A percentile compares a stretch with the other conserved stretches of the same genome.
These are phyloP conservation scores for Tuber umbilicatum DNA, from an alignment of 495 filamentous ascomycete species.

Conservation along the genomic window DNA sequence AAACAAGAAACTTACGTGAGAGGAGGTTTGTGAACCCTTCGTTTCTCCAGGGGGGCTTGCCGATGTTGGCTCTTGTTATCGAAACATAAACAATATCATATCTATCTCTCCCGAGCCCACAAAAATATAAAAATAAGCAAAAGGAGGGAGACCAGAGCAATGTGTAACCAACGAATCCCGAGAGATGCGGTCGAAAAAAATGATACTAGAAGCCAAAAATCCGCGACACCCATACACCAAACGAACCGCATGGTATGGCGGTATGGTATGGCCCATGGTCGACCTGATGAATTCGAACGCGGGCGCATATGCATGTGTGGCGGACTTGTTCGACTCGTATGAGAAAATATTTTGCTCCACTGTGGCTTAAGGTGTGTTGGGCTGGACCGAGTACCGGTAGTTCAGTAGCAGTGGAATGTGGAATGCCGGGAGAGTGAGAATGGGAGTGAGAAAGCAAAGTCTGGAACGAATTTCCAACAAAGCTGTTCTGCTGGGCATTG, in stretches of 20 bases:
- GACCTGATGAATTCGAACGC: constrained; percentile 1
- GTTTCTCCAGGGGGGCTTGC: not conserved
- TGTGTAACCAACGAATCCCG: not conserved
- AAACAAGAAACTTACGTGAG: constrained; percentile 5
- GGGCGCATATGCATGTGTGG: not conserved
- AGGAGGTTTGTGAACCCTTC: not conserved
- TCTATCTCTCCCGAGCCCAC: not conserved
- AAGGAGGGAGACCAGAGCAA: not conserved
- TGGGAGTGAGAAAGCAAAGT: not conserved
- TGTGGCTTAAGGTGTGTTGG: not conserved
- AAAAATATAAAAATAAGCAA: not conserved
- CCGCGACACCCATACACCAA: not conserved
- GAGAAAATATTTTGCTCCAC: not conserved
- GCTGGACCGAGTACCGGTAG: not conserved
- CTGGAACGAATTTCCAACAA: not conserved
- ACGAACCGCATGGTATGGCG: not conserved
- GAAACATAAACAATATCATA: not conserved
- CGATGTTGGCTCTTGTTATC: not conserved
- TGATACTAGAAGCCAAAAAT: not conserved
- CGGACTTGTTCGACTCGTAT: not conserved
- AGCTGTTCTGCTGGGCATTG: not conserved
- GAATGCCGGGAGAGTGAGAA: not conserved
- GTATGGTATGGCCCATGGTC: not conserved
- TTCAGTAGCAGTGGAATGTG: not conserved
- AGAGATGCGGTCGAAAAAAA: not conserved